A percentile compares a stretch with the other conserved stretches of the same genome.
phyloP scores from a whole-genome alignment of 768 basidiomycete species.

The Leccinum ochraceum region DNA sequence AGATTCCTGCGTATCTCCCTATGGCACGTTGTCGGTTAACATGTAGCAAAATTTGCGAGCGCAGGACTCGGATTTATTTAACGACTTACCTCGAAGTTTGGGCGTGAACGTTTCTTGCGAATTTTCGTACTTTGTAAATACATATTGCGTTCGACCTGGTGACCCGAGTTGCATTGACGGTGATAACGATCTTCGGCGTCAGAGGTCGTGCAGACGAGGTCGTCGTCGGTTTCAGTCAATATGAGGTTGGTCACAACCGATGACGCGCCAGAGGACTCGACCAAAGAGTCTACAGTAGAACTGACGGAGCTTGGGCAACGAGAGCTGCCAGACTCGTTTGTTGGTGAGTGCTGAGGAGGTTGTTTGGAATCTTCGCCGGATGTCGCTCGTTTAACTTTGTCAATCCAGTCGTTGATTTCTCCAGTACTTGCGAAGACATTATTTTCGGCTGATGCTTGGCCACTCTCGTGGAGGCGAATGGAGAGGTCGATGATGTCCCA shows the following conservation, averaged over 20 bases:
- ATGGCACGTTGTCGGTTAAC: background rate
- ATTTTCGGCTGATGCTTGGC: background rate
- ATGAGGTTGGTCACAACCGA: background rate
- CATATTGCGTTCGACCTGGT: background rate
- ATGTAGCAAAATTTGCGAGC: background rate
- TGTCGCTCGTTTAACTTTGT: background rate
- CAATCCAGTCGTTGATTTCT: background rate
- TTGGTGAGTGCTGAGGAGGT: background rate
- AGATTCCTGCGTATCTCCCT: background rate
- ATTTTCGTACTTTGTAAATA: background rate
- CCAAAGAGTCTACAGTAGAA: background rate
- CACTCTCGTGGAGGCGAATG: background rate
- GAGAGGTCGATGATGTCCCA: background rate
- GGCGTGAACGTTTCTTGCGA: background rate
- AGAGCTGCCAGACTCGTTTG: background rate
- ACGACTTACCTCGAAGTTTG: background rate
- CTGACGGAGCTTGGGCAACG: background rate
- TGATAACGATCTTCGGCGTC: background rate
- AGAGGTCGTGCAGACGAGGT: background rate
- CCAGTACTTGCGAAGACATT: background rate
- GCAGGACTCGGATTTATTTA: background rate
- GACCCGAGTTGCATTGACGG: background rate
- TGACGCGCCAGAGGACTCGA: background rate
- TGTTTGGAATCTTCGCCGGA: background rate
- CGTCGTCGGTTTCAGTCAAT: background rate